These are phyloP conservation scores for Rosa chinensis DNA, from an alignment of 306 rosid genomes.

Conservation along the genomic window DNA sequence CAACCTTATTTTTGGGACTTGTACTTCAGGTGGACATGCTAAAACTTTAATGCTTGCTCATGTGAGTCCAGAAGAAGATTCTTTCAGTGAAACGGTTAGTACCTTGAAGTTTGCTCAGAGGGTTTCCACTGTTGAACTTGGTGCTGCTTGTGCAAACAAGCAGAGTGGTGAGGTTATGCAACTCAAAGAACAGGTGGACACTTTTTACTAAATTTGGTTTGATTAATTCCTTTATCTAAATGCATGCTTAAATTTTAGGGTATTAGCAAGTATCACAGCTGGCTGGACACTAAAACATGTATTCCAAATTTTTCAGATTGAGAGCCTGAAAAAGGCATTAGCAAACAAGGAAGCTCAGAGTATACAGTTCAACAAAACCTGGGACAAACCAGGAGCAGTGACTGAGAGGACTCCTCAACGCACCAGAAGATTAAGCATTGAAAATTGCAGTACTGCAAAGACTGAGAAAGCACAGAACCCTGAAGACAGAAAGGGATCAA, in stretches of 20 bases:
- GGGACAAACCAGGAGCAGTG: conserved; percentile 40
- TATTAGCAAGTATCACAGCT: background rate
- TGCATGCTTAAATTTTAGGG: background rate
- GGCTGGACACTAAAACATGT: background rate
- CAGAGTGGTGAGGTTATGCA: conserved; percentile 78
- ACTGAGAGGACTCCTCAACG: conserved; percentile 61
- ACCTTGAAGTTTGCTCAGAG: conserved; percentile 92
- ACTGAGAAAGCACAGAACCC: conserved; percentile 35
- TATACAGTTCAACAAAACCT: conserved; percentile 28
- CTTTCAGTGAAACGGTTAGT: conserved; percentile 77
- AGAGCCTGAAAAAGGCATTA: conserved; percentile 72
- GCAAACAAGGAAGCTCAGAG: conserved; percentile 57
- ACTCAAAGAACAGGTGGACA: conserved; percentile 75
- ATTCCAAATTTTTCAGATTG: conserved; percentile 50
- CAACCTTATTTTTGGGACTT: conserved; percentile 27
- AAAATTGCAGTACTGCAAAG: conserved; percentile 52
- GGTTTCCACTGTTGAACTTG: conserved; percentile 87
- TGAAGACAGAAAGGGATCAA: conserved; percentile 46
- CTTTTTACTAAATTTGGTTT: conserved; percentile 10
- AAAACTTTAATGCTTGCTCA: conserved; percentile 97
- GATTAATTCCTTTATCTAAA: background rate
- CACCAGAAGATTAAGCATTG: conserved; percentile 71
- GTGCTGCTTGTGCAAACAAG: conserved; percentile 73
- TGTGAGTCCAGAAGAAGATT: conserved; percentile 88
- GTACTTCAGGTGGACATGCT: conserved; percentile 79